A percentile compares a stretch with the other conserved stretches of the same genome.
Evolutionary conservation across 2,329 filamentous ascomycete species (phyloP).

Genomic region (Hysterium pulicare): DNA sequence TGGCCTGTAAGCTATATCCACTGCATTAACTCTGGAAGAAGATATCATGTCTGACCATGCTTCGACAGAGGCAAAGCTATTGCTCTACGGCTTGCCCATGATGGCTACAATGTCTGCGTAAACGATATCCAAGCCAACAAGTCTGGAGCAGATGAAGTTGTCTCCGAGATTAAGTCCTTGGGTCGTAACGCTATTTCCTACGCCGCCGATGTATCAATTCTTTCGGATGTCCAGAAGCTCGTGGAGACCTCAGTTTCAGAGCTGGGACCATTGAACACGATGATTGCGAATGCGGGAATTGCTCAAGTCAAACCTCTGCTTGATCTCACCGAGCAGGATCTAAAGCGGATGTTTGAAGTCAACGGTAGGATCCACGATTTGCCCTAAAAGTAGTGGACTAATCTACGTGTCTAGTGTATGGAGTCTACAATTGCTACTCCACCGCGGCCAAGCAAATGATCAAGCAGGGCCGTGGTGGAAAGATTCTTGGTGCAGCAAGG

Average conservation of each 20-base stretch:
- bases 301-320: slow-evolving; percentile 56
- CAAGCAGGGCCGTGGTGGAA: slow-evolving; percentile 49
- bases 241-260: slow-evolving; percentile 51
- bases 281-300: slow-evolving; percentile 63
- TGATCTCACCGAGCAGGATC: slow-evolving; percentile 56
- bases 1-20: slow-evolving; percentile 29
- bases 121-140: slow-evolving; percentile 59
- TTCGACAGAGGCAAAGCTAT: slow-evolving; percentile 60
- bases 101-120: slow-evolving; percentile 65
- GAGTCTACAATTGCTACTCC: slow-evolving; percentile 63
- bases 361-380: slow-evolving; percentile 41
- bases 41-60: not conserved
- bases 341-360: slow-evolving; percentile 59
- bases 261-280: slow-evolving; percentile 52
- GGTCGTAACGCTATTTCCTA: slow-evolving; percentile 55
- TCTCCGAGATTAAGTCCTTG: slow-evolving; percentile 51
- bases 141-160: slow-evolving; percentile 51
- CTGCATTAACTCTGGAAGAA: not conserved
- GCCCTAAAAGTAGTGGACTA: not conserved
- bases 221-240: slow-evolving; percentile 51
- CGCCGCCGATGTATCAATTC: slow-evolving; percentile 60
- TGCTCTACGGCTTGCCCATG: slow-evolving; percentile 59
- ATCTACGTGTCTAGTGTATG: slow-evolving; percentile 44
- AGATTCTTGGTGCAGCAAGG: slow-evolving; percentile 52
- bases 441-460: slow-evolving; percentile 65